Evolutionary conservation across 768 basidiomycete genomes (phyloP).

Genomic region (Hygrophorus russula): DNA sequence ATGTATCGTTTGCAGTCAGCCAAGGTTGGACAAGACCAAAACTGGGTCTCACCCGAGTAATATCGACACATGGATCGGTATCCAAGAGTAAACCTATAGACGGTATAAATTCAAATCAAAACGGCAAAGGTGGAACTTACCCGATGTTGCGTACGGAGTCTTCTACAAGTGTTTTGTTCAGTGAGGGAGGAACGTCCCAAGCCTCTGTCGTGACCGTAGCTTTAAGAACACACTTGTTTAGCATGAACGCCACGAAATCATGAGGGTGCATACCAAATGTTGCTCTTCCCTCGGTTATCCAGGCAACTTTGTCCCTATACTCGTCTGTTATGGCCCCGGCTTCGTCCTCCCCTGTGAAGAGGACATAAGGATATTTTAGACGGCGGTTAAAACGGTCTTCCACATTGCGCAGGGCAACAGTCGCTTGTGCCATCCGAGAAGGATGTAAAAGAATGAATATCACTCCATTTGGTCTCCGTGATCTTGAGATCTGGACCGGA

Average conservation of each 20-base stretch:
- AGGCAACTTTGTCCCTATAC: conserved; percentile 13
- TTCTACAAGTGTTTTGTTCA: conserved; percentile 13
- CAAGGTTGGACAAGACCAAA: neutral
- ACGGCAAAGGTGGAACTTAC: conserved; percentile 5
- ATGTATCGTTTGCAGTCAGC: no score
- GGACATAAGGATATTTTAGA: conserved; percentile 19
- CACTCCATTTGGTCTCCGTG: conserved; percentile 13
- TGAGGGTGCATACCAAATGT: no score
- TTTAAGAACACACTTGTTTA: no score
- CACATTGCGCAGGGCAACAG: conserved; percentile 17
- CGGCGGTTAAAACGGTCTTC: conserved; percentile 20
- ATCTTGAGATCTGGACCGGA: neutral
- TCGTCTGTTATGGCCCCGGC: conserved; percentile 13
- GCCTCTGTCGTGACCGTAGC: no score
- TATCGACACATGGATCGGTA: conserved; percentile 21
- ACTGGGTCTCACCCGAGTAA: conserved; percentile 15
- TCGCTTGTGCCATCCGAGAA: conserved; percentile 16
- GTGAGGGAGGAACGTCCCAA: neutral
- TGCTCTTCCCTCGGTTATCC: neutral
- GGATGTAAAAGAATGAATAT: conserved; percentile 19
- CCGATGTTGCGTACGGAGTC: conserved; percentile 16
- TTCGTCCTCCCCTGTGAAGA: conserved; percentile 18
- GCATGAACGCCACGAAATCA: no score
- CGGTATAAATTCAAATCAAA: neutral
- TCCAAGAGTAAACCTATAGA: conserved; percentile 15